Evolutionary conservation across 352 stramenopile species (phyloP).

Genomic region (Thraustotheca clavata): DNA sequence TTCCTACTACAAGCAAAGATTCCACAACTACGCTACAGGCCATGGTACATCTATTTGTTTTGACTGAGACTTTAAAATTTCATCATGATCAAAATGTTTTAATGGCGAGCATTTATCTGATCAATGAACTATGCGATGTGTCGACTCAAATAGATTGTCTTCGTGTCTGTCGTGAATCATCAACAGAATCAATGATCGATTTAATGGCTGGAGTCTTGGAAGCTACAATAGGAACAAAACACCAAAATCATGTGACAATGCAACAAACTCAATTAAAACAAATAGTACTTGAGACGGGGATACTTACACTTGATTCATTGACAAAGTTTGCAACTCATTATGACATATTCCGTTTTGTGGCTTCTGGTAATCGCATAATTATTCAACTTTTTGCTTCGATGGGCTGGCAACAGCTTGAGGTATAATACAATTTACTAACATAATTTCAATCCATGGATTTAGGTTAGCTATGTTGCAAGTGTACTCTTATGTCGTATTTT

Average conservation of each 20-base stretch:
- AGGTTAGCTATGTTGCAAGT: not conserved
- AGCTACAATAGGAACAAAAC: not conserved
- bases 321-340: not conserved
- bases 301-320: not conserved
- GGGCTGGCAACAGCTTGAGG: not conserved
- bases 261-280: not conserved
- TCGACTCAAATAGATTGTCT: not conserved
- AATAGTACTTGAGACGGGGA: not conserved
- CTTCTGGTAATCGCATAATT: not conserved
- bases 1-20: not conserved
- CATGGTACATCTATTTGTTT: not conserved
- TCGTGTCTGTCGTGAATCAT: not conserved
- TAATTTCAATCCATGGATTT: not conserved
- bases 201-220: not conserved
- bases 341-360: not conserved
- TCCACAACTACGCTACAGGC: not conserved
- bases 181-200: not conserved
- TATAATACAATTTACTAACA: not conserved
- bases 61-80: slow-evolving; percentile 14
- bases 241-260: slow-evolving; percentile 1
- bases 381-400: slow-evolving; percentile 16
- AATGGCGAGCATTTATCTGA: slow-evolving; percentile 3
- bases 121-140: not conserved
- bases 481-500: slow-evolving; percentile 1
- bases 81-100: not conserved